phyloP scores from a whole-genome alignment of 1,284 basidiomycete genomes.

The Moesziomyces sp. region DNA sequence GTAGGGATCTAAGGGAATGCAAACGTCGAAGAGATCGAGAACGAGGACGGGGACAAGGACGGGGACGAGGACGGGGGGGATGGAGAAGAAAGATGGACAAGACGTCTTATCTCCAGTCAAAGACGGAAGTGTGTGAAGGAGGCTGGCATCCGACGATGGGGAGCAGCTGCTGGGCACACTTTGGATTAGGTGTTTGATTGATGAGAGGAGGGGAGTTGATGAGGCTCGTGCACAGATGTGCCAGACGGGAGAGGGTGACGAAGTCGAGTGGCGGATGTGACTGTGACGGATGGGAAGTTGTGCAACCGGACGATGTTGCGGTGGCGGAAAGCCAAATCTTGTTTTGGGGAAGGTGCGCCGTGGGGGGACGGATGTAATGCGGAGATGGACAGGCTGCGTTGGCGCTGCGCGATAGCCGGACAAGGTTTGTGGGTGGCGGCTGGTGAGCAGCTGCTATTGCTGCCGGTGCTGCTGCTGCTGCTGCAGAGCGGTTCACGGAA shows the following conservation, averaged over 20 bases:
- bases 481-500: no score
- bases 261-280: conserved; percentile 19
- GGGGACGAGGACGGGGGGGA: conserved; percentile 1
- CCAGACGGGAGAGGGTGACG: conserved; percentile 9
- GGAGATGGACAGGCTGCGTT: conserved; percentile 14
- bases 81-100: not conserved
- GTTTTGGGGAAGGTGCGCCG: conserved; percentile 3
- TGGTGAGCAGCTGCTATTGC: no score
- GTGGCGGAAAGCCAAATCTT: conserved; percentile 24
- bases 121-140: not conserved
- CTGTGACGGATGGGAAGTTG: conserved; percentile 18
- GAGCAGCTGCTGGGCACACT: not conserved
- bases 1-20: no score
- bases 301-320: conserved; percentile 6
- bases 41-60: no score
- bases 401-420: conserved; percentile 17
- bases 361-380: conserved; percentile 9
- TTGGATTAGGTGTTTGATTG: no score
- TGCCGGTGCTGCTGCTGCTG: no score
- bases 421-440: no score
- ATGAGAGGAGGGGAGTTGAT: conserved; percentile 13
- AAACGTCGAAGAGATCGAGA: no score
- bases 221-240: conserved; percentile 2
- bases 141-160: conserved; percentile 4
- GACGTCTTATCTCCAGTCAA: conserved; percentile 1